phyloP scores from a whole-genome alignment of 1,284 basidiomycete species.

The Fomitopsis palustris region DNA sequence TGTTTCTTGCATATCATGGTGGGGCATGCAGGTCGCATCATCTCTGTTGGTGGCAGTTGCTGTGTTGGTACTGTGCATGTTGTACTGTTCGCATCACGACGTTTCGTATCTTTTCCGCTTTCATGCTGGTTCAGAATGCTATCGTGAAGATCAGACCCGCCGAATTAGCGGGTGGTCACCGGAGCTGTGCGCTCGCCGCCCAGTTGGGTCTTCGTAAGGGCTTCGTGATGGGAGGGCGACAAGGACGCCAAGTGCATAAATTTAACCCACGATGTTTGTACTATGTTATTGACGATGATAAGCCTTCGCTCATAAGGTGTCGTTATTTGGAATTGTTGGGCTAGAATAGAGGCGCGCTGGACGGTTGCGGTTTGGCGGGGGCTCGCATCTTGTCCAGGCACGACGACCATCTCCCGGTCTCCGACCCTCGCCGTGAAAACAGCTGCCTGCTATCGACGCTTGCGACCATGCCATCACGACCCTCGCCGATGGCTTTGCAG shows the following conservation, averaged over 20 bases:
- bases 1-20: neutral
- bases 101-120: neutral
- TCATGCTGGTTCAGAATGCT: neutral
- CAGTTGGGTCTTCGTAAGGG: neutral
- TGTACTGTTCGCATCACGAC: neutral
- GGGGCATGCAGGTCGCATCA: neutral
- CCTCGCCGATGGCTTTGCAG: conserved; percentile 44
- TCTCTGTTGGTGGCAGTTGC: neutral
- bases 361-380: neutral
- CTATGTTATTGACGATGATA: neutral
- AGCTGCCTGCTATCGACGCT: neutral
- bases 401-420: neutral
- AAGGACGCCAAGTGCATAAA: neutral
- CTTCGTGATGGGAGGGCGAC: neutral
- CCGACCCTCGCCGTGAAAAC: neutral
- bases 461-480: conserved; percentile 36
- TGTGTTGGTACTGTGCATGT: neutral
- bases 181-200: neutral
- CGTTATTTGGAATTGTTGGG: neutral
- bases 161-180: neutral
- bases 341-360: neutral
- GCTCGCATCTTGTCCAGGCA: neutral
- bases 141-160: neutral
- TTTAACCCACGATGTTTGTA: neutral
- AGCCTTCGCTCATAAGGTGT: neutral